Base-by-base conservation (phyloP, 495 filamentous ascomycete species). In the Bryoglossum gracile region DNA sequence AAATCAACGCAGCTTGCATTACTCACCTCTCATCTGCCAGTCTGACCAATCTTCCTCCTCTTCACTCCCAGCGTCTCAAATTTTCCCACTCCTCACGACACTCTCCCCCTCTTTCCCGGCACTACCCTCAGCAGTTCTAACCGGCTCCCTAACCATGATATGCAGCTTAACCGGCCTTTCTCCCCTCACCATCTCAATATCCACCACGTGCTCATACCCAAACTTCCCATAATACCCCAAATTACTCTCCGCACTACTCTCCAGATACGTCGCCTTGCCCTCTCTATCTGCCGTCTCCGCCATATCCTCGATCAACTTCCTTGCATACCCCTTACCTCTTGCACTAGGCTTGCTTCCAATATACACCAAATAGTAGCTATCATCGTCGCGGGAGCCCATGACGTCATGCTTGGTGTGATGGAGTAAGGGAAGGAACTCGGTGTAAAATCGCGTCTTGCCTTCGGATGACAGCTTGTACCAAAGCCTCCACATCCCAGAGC, bases 281-380 rank as follows among this genome's bases (percentile, higher is more conserved):
- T 85, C 78, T 1, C 55, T 55, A 61, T 89, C 86, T 33, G 83
- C 81, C 81, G 70, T 68, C 19, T 62, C 65, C 40, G 81, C 80
- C 60, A 82, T 75, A 53, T 83, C 67, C 67, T 81, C 72, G 53
- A 90, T 73, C 53, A 88, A 67, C 65, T 76, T 77, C 56, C 69
- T 76, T 18, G 75, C 83, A 58, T 84, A 86, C 23, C 86, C 86
- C 41, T 81, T 76, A 23, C 84, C 80, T 46, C 78, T 73, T 11
- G 76, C 73, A 42, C 63, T 68, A 13, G 81, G 77, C 60, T 77
- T 81, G 51, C 83, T 86, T 50, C 86, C 86, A 53, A 91, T 66
- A 64, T 87, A 89, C 13, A 89, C 85, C 19, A 91, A 75, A 61
- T 90, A 90, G 63, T 76, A 82, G 57, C 76, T 83, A 54, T 76